Conservation (phyloP, 1,284 basidiomycete genomes). For the Ceratobasidium sp. region DNA sequence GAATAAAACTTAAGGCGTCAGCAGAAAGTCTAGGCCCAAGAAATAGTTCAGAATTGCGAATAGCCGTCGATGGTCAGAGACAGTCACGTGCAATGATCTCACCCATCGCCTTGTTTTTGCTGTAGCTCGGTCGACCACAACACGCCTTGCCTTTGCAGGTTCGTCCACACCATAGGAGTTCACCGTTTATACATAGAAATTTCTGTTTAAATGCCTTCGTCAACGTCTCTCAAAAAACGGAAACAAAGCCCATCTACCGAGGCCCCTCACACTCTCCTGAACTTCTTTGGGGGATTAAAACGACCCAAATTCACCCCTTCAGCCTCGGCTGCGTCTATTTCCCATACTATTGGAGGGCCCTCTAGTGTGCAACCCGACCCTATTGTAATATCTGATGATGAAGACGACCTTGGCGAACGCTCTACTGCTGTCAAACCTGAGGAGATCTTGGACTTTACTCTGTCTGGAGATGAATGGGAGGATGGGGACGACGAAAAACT, state of each 20-base stretch:
- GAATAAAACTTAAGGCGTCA: too few relatives aligned
- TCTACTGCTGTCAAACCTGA: not conserved
- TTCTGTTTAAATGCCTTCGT: slow-evolving; percentile 15
- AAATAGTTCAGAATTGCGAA: too few relatives aligned
- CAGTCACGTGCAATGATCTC: slow-evolving; percentile 13
- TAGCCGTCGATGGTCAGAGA: too few relatives aligned
- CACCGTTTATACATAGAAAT: too few relatives aligned
- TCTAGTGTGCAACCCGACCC: not conserved
- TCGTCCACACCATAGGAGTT: not conserved
- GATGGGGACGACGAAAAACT: slow-evolving; percentile 64
- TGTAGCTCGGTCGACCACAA: not conserved
- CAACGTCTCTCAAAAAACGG: slow-evolving; percentile 7
- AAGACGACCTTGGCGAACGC: not conserved
- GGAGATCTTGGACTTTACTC: slow-evolving; percentile 16
- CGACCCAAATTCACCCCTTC: slow-evolving; percentile 8
- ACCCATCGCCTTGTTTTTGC: not conserved
- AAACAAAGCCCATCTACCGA: slow-evolving; percentile 19
- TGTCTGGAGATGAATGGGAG: slow-evolving; percentile 60
- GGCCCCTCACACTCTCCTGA: slow-evolving; percentile 2
- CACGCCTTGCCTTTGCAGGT: not conserved
- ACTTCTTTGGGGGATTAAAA: slow-evolving; percentile 26
- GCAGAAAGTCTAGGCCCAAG: too few relatives aligned
- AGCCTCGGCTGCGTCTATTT: not conserved
- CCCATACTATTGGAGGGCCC: not conserved
- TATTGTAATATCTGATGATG: slow-evolving; percentile 33